These are phyloP conservation scores for Rhynchosporium secalis DNA, from an alignment of 2,329 filamentous ascomycete genomes.

Conservation along the genomic window DNA sequence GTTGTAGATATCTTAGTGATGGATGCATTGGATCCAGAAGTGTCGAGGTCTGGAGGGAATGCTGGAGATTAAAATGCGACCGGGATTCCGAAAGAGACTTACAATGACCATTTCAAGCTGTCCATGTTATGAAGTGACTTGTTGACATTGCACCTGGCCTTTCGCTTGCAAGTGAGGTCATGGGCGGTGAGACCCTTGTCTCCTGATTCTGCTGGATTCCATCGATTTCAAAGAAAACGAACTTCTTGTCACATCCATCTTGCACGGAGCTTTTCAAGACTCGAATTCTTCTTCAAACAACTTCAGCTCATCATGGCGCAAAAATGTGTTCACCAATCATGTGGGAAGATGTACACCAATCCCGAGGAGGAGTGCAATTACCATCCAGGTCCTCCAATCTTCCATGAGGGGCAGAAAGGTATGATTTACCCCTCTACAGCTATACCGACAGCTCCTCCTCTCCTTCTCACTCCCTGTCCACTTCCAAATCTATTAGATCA, in stretches of 20 bases:
- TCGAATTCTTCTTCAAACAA: not conserved
- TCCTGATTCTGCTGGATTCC: not conserved
- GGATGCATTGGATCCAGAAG: constrained; percentile 48
- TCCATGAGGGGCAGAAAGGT: constrained; percentile 99
- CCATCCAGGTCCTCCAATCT: constrained; percentile 90
- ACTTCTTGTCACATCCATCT: no score
- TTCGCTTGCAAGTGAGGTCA: not conserved
- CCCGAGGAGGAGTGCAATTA: constrained; percentile 82
- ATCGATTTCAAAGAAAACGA: not conserved
- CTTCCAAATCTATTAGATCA: not conserved
- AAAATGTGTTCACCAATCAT: constrained; percentile 96
- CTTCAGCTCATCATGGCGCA: constrained; percentile 46
- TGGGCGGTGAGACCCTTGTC: no score
- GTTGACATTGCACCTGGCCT: not conserved
- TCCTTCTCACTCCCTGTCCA: not conserved
- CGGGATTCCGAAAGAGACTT: not conserved
- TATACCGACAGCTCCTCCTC: no score
- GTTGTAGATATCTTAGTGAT: constrained; percentile 50
- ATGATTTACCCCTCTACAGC: constrained; percentile 26
- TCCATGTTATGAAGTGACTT: no score
- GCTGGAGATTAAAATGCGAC: not conserved
- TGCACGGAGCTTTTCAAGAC: no score
- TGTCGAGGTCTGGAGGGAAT: not conserved
- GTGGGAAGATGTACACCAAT: constrained; percentile 84
- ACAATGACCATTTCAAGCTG: constrained; percentile 13